Base-by-base conservation (phyloP, 306 rosid genomes). In the Quillaja saponaria region DNA sequence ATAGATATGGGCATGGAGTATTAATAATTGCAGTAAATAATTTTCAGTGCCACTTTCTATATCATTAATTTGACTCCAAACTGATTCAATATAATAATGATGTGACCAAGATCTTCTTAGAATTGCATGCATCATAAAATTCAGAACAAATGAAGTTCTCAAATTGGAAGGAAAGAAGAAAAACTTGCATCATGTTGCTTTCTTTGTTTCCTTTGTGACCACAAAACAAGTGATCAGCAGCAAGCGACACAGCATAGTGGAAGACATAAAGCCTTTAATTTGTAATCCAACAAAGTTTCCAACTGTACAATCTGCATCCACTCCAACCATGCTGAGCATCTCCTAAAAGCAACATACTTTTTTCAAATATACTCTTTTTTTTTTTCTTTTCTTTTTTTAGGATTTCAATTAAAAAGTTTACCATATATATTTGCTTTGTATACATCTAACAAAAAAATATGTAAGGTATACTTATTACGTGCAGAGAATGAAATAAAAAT, bases 191-290 rank as follows among this genome's bases (percentile, higher is more conserved):
- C 33, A 45, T 65, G 25, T 15, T 21, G 33, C 13, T 6, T 65
- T 38, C 33, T 39, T 39, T 51, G 57, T 67, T 47, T 55, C 13
- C 46, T 48, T 68, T 57, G 34, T 60, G 65, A 51, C 8, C 13
- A 49, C 9, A 39, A n/a, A n/a, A 47, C 44, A 68, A 49, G 53
- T n/a, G n/a, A n/a, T 58, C 60, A 58, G 25, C 58, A 15, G 53
- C 37, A 49, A n/a, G 47, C 39, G 69, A 76, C 81, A 71, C 3
- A 19, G 65, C 40, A 40, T 65, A 60, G 66, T 71, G 81, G 70
- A 67, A 61, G 64, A 25, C 66, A n/a, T n/a, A 35, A 55, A 38
- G 10, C 49, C 34, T 20, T 62, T 38, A 6, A 2, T 0, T 38
- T 50, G 7, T 12, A 3, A 6, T 42, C 15, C 2, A 38, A n/a